Conservation (phyloP, 2,329 filamentous ascomycete genomes). For the Fusarium incarnatum region DNA sequence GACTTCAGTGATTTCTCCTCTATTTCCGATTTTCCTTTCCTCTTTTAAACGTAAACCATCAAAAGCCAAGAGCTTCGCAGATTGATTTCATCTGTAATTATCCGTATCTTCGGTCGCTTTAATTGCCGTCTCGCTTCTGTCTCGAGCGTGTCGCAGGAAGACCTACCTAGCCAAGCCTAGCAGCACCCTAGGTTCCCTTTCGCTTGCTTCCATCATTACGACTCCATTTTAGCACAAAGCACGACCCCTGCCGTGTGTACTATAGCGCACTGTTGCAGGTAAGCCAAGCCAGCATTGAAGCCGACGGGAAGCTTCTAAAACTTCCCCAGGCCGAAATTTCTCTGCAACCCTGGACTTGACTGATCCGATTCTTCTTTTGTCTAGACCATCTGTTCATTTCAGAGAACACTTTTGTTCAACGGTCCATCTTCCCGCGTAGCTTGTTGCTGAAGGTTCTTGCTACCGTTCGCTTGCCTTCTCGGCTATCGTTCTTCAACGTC, state of each 20-base stretch:
- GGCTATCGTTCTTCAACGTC: conserved; percentile 21
- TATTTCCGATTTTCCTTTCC: not conserved
- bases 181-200: conserved; percentile 4
- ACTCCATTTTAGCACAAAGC: conserved; percentile 10
- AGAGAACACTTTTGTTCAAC: conserved; percentile 24
- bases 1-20: conserved; percentile 18
- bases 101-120: not conserved
- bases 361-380: conserved; percentile 22
- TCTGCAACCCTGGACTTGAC: conserved; percentile 23
- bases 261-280: conserved; percentile 12
- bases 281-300: conserved; percentile 24
- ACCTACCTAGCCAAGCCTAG: conserved; percentile 7
- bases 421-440: conserved; percentile 8
- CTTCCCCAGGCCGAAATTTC: conserved; percentile 30
- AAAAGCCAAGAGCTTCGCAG: conserved; percentile 30
- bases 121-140: conserved; percentile 39
- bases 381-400: conserved; percentile 21
- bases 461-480: conserved; percentile 24
- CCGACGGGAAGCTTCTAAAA: conserved; percentile 23
- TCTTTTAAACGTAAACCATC: conserved; percentile 7
- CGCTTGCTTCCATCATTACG: conserved; percentile 21
- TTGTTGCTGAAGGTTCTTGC: conserved; percentile 14
- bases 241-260: conserved; percentile 30
- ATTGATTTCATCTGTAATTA: not conserved
- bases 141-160: conserved; percentile 43